Conservation (phyloP, 1,284 basidiomycete genomes). For the Leccinum proximum region DNA sequence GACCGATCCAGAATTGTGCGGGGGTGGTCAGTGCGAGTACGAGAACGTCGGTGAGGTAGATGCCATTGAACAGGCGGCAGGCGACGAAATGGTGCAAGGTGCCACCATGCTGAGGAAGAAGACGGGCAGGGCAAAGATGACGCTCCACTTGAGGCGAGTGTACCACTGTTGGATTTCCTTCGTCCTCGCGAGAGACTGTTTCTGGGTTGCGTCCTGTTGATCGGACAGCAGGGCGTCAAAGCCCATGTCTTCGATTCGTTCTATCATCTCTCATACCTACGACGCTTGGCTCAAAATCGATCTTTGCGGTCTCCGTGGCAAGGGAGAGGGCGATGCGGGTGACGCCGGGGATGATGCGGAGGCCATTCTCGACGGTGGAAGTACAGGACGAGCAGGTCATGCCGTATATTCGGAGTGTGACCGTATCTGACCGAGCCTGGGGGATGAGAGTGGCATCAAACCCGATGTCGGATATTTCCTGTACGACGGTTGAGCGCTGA, state of each 20-base stretch:
- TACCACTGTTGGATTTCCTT: constrained; percentile 94
- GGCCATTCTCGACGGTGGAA: constrained; percentile 71
- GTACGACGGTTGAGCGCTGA: constrained; percentile 15
- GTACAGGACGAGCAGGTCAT: constrained; percentile 91
- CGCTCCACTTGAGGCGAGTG: constrained; percentile 72
- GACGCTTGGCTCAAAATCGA: constrained; percentile 76
- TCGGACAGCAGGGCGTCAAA: constrained; percentile 90
- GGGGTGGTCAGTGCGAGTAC: constrained; percentile 86
- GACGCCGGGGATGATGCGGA: constrained; percentile 76
- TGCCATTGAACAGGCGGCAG: constrained; percentile 51
- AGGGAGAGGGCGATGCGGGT: constrained; percentile 70
- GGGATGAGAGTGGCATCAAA: constrained; percentile 85
- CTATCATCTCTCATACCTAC: constrained; percentile 82
- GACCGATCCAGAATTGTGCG: constrained; percentile 91
- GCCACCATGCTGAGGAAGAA: constrained; percentile 92
- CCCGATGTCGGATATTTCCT: constrained; percentile 94
- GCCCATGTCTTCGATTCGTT: constrained; percentile 84
- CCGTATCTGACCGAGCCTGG: constrained; percentile 55
- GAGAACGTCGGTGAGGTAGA: constrained; percentile 87
- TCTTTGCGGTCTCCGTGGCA: constrained; percentile 68
- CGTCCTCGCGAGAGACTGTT: constrained; percentile 87
- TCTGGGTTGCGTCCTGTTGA: constrained; percentile 82
- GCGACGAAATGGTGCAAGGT: constrained; percentile 48
- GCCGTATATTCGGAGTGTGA: constrained; percentile 82
- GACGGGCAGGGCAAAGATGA: constrained; percentile 87